Conservation (phyloP, 2,329 filamentous ascomycete species). For the Ophiostoma sp. region DNA sequence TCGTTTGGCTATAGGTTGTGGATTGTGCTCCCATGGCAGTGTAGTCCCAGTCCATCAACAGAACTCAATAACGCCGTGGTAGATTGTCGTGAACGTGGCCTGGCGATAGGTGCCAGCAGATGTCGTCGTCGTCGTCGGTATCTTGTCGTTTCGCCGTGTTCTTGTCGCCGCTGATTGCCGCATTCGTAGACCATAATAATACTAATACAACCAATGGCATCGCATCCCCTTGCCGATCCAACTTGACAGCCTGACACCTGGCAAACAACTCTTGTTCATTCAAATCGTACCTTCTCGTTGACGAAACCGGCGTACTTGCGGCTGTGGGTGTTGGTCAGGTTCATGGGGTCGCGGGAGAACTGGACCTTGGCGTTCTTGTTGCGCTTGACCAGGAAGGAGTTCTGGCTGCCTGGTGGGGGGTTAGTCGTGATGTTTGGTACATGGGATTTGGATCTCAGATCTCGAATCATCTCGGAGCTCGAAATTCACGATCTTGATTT, state of each 20-base stretch:
- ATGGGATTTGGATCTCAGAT: not conserved
- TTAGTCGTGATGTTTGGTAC: constrained; percentile 1
- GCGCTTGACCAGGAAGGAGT: constrained; percentile 90
- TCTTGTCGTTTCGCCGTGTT: not conserved
- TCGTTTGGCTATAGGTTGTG: not conserved
- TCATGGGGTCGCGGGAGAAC: constrained; percentile 92
- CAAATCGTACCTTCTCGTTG: constrained; percentile 73
- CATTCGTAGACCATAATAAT: not conserved
- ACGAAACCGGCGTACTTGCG: constrained; percentile 93
- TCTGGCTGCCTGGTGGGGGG: constrained; percentile 65
- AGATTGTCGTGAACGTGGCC: not conserved
- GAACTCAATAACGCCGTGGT: not conserved
- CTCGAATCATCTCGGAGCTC: not conserved
- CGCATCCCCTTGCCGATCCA: not conserved
- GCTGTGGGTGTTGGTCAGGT: constrained; percentile 84
- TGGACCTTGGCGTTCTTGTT: constrained; percentile 70
- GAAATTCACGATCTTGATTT: not conserved
- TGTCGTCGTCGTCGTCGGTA: not conserved
- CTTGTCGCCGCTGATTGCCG: not conserved
- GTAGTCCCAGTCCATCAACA: not conserved
- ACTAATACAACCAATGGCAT: not conserved
- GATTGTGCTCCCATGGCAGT: not conserved
- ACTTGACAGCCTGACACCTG: not conserved
- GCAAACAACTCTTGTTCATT: constrained; percentile 1
- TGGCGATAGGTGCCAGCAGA: not conserved